Base-by-base conservation (phyloP, 129 eudicot species). In the Lonicera japonica region DNA sequence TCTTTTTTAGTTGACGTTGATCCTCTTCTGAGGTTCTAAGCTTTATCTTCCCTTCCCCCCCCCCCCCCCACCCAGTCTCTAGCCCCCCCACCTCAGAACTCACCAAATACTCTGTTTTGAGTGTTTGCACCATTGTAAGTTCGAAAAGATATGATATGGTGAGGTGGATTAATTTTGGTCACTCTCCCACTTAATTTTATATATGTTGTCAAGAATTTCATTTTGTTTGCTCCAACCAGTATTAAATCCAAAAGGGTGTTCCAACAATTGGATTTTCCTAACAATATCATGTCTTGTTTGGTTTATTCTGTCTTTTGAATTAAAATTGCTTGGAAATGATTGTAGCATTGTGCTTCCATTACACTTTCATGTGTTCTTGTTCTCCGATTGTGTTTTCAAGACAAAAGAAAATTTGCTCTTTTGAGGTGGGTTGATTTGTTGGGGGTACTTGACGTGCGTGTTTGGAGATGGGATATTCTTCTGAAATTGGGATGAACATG, bases 381-480 rank as follows among this genome's bases (percentile, higher is more conserved):
- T 58, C 13, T 15, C 46, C 46, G 58, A 20, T 40, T 21, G 15
- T 56, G 23, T 14, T 68, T 18, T 25, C 22, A 1, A 25, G 66
- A 58, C 17, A 25, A 41, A 43, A 54, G 6, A 24, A 54, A 6
- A 71, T 0, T 17, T 25, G 52, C 47, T 64, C 43, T n/a, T 65
- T 58, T 51, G 67, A 73, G 67, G 62, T 73, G 62, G 72, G 67
- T 17, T 23, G 18, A 7, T 13, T 46, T 36, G 25, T 66, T 62
- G 16, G 56, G 22, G 9, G 29, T 70, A n/a, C n/a, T n/a, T n/a
- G n/a, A n/a, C n/a, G n/a, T n/a, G n/a, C n/a, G n/a, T n/a, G n/a
- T n/a, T n/a, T n/a, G n/a, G n/a, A n/a, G n/a, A n/a, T n/a, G n/a
- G n/a, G n/a, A n/a, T n/a, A n/a, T n/a, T n/a, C n/a, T n/a, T n/a